Evolutionary conservation across 106 monocot species (phyloP), one percentile per base, ranked within the genome.

Genomic region (Allium sativum): DNA sequence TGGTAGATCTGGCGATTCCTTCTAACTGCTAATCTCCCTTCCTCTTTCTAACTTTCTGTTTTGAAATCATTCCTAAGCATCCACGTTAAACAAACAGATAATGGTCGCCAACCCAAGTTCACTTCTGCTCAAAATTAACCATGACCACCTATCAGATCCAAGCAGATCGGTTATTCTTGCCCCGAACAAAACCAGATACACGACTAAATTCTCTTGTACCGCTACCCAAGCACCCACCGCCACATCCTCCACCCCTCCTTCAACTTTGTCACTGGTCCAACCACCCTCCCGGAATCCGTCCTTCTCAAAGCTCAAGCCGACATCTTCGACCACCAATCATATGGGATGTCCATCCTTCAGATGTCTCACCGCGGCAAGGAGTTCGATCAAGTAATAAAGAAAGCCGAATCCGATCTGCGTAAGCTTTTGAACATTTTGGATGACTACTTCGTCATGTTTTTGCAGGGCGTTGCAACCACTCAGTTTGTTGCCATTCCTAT

Each of bases 211-310:
- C n/a, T n/a, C n/a, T n/a, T n/a, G n/a, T n/a, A 6, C 80, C 58
- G 56, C 72, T 57, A 44, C 68, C 21, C 60, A 70, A 1, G 6
- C 77, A 51, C 12, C 68, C 65, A 8, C 74, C 55, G 10, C 56
- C 31, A 11, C 50, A 51, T 17, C 58, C 40, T 48, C 3, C 64
- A 57, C 18, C 73, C 79, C 58, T 68, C 91, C 54, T 91, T 79
- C 70, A 96, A 96, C 76, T 96, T 96, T 74, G 96, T 91, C 59
- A 84, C 96, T 7, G 96, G 96, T 18, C 96, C 96, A 9, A 91
- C 96, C 21, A 87, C 84, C 52, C 87, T 96, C 13, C 96, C 90
- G 12, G 87, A 87, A 66, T 79, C 77, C 61, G 96, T 96, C 21
- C 58, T 96, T 56, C 82, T 79, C 40, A 76, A 76, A 62, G 90